Conservation (phyloP, 805 yeast species). For the Candida easanensis region DNA sequence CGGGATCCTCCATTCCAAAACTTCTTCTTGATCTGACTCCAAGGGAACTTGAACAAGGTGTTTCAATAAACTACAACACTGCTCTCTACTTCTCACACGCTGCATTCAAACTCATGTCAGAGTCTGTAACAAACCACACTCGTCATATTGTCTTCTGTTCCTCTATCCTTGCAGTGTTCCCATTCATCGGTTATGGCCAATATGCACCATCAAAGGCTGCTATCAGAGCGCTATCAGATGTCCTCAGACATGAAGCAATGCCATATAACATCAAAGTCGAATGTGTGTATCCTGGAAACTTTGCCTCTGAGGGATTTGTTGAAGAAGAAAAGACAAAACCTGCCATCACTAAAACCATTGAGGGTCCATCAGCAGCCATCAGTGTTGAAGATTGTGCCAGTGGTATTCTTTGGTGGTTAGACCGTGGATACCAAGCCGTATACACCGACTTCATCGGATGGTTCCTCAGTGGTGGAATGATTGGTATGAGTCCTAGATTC, state of each 20-base stretch:
- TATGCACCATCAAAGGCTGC: constrained; percentile 92
- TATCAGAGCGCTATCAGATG: constrained; percentile 66
- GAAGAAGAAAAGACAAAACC: constrained; percentile 87
- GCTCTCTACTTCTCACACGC: constrained; percentile 71
- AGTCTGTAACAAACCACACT: constrained; percentile 11
- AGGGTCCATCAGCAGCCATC: constrained; percentile 78
- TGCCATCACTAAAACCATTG: constrained; percentile 72
- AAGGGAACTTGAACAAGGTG: constrained; percentile 57
- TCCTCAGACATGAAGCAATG: constrained; percentile 76
- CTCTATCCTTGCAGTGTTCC: constrained; percentile 77
- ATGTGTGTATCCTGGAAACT: constrained; percentile 85
- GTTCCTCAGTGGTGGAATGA: constrained; percentile 61
- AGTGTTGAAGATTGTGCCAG: constrained; percentile 64
- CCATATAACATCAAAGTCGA: constrained; percentile 68
- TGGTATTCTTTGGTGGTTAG: constrained; percentile 52
- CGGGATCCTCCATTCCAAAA: constrained; percentile 82
- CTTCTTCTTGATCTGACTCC: constrained; percentile 66
- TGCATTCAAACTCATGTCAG: constrained; percentile 41
- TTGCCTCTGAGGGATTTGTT: constrained; percentile 80
- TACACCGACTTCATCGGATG: constrained; percentile 86
- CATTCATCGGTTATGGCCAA: constrained; percentile 87
- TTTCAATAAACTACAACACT: constrained; percentile 68
- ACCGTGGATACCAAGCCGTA: constrained; percentile 66
- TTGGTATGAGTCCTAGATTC: constrained; percentile 70
- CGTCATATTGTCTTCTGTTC: constrained; percentile 65